A percentile compares a stretch with the other conserved stretches of the same genome.
Evolutionary conservation across 2,329 filamentous ascomycete species (phyloP).

Genomic region (Alternaria gansuensis): DNA sequence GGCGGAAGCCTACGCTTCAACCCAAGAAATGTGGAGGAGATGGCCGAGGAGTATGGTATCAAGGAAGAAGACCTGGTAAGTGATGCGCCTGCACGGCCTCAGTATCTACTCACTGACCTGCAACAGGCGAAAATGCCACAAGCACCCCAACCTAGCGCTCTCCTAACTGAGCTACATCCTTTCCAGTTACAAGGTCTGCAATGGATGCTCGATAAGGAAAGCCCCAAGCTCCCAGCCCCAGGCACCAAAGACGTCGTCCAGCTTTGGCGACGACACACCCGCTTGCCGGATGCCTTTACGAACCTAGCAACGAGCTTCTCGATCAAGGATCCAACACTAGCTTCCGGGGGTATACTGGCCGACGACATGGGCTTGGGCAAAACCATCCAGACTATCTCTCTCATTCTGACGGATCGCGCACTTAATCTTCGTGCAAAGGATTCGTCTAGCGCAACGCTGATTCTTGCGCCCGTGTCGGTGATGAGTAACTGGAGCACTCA

Average conservation of each 20-base stretch:
- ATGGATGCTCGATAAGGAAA: constrained; percentile 83
- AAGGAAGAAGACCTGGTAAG: constrained; percentile 70
- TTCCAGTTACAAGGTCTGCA: constrained; percentile 81
- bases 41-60: constrained; percentile 74
- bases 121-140: constrained; percentile 70
- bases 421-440: constrained; percentile 32
- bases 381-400: constrained; percentile 83
- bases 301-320: constrained; percentile 78
- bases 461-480: constrained; percentile 82
- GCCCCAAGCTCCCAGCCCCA: constrained; percentile 68
- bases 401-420: constrained; percentile 70
- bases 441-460: constrained; percentile 69
- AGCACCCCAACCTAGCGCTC: constrained; percentile 70
- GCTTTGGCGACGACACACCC: constrained; percentile 72
- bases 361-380: constrained; percentile 96
- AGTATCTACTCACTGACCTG: constrained; percentile 19
- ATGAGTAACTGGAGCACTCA: constrained; percentile 93
- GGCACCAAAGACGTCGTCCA: constrained; percentile 73
- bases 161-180: constrained; percentile 75
- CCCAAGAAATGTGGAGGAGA: constrained; percentile 69
- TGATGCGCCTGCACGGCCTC: neutral
- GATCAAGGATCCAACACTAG: constrained; percentile 67
- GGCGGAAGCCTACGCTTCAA: constrained; percentile 73
- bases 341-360: constrained; percentile 83
- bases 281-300: constrained; percentile 60